Evolutionary conservation across 345 rosid genomes (phyloP), one percentile per base, ranked within the genome.

Genomic region (Populus pruinosa): DNA sequence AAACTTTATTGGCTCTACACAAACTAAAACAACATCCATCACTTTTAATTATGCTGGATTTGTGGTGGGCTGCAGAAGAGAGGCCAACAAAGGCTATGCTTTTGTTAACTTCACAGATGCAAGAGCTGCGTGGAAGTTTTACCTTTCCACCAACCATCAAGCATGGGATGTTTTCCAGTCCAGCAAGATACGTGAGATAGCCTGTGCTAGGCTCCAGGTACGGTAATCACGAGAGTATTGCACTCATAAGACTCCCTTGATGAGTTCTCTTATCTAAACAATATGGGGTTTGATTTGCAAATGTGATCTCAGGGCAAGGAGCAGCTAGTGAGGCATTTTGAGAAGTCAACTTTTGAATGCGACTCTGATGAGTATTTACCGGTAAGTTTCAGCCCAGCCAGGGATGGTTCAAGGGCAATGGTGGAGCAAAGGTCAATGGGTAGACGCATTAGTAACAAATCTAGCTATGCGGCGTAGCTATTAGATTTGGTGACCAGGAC

Each of bases 61-160:
- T 65, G 16, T 27, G 49, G 5, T 27, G n/a, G 47, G 29, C 6
- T 69, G 79, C 88, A 93, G 97, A 36, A 87, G 72, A 33, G 38
- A 4, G 77, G 83, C 82, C 53, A 93, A 93, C 84, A 88, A 90
- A 65, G 98, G 98, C 12, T 93, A 88, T 76, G 97, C 95, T 3
- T 93, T 94, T 67, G 97, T 92, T 10, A 92, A 94, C 83, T 92
- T 94, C 77, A 88, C 97, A 16, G 70, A 79, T 59, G 85, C 89
- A 47, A 75, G 69, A 82, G 91, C 92, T 0, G 94, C 85, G 20
- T 76, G 78, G 77, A 92, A 76, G 82, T 89, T 94, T 72, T 69
- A 80, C n/a, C 36, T 23, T 3, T 80, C 89, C 13, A 67, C 83
- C n/a, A 72, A 89, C 41, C 17, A 78, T 25, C 84, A 69, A 77